These are phyloP conservation scores for Tinospora cordifolia DNA, from an alignment of 164 flowering plant species.

Conservation along the genomic window DNA sequence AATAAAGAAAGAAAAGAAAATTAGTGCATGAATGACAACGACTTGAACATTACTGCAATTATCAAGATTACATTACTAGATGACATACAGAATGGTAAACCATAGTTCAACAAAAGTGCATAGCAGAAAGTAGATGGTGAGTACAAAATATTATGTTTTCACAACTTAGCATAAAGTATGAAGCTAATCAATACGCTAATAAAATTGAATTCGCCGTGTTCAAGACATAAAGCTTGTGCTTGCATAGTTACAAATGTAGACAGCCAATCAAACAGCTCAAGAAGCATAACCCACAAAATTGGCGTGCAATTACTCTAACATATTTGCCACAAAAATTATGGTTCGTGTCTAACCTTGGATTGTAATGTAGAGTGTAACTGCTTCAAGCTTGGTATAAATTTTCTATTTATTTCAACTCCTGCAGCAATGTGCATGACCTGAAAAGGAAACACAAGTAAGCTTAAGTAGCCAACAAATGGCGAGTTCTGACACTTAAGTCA, in stretches of 20 bases:
- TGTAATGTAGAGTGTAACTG: conserved; percentile 57
- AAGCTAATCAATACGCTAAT: no score
- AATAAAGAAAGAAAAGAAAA: neutral
- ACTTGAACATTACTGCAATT: neutral
- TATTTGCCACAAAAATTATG: neutral
- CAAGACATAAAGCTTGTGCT: neutral
- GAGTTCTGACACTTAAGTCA: neutral
- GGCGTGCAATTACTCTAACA: neutral
- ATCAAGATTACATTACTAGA: neutral
- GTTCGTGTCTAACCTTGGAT: conserved; percentile 47
- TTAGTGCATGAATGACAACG: conserved; percentile 3
- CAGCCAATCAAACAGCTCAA: neutral
- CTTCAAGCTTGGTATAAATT: conserved; percentile 74
- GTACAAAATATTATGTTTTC: neutral
- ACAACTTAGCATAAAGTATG: neutral
- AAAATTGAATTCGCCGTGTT: neutral
- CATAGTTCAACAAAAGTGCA: neutral
- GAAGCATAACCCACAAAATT: neutral
- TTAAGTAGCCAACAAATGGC: conserved; percentile 3
- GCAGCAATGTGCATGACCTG: conserved; percentile 99
- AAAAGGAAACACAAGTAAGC: neutral
- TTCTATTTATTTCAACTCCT: conserved; percentile 71
- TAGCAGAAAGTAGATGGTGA: neutral
- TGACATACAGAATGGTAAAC: neutral
- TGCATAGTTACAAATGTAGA: neutral